Evolutionary conservation across 495 filamentous ascomycete genomes (phyloP).

Genomic region (Tuber umbilicatum): DNA sequence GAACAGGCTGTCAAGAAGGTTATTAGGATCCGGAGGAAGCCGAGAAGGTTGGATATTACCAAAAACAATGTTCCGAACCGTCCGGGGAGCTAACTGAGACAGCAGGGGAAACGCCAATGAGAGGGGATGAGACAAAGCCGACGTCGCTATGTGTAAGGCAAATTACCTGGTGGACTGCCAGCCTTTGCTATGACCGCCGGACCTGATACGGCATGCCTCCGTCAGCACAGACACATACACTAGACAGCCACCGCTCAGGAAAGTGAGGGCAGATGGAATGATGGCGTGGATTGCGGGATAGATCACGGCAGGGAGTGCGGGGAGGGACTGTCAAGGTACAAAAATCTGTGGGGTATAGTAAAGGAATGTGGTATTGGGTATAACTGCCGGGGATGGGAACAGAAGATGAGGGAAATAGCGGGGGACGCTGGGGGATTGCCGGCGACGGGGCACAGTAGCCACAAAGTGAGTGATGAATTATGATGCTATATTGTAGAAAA

Average conservation of each 20-base stretch:
- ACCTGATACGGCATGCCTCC: background rate
- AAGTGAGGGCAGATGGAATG: background rate
- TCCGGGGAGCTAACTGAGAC: background rate
- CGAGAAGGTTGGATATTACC: slow-evolving; percentile 1
- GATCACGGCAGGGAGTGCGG: background rate
- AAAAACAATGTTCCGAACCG: too few species aligned
- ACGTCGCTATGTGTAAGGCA: background rate
- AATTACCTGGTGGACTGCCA: background rate
- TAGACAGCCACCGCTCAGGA: background rate
- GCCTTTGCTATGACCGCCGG: background rate
- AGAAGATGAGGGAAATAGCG: background rate
- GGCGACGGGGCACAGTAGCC: too few species aligned
- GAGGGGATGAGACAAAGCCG: background rate
- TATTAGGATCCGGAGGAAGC: slow-evolving; percentile 19
- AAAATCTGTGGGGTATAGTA: background rate
- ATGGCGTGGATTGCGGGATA: background rate
- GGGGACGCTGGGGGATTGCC: background rate
- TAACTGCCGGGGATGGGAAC: background rate
- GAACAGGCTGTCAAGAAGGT: slow-evolving; percentile 1
- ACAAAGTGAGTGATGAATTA: too few species aligned
- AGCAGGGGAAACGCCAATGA: background rate
- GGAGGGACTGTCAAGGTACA: too few species aligned
- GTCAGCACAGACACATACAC: background rate
- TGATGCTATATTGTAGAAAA: too few species aligned
- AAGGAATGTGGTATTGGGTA: background rate